Percentiles rank a stretch among this genome's conserved stretches.
These are phyloP conservation scores for Podila epicladia DNA, from an alignment of 192 early-diverging fungal species.

Conservation along the genomic window DNA sequence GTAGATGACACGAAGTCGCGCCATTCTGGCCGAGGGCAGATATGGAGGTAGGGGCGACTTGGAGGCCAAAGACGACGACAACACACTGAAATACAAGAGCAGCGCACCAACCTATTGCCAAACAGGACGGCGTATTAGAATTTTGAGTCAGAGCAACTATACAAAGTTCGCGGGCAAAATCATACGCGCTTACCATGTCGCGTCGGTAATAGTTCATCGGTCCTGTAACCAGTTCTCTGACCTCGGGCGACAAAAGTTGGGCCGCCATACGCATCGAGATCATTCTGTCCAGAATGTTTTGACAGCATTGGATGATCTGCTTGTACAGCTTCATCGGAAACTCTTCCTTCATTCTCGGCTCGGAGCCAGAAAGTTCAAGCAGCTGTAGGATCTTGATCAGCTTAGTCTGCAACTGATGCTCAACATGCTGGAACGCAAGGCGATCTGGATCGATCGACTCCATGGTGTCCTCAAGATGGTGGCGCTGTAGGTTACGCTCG, in stretches of 20 bases:
- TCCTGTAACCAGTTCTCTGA: constrained; percentile 49
- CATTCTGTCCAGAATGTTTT: constrained; percentile 76
- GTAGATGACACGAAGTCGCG: constrained; percentile 53
- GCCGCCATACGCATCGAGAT: constrained; percentile 68
- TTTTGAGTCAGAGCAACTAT: neutral
- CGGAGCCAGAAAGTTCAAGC: constrained; percentile 69
- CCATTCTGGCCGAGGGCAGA: constrained; percentile 66
- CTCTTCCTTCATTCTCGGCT: constrained; percentile 77
- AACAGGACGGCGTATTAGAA: neutral
- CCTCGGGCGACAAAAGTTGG: constrained; percentile 48
- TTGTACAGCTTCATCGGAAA: constrained; percentile 74
- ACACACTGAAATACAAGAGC: constrained; percentile 74
- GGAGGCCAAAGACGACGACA: constrained; percentile 75
- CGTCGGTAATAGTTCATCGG: constrained; percentile 53
- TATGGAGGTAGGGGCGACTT: constrained; percentile 78
- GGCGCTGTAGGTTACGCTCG: neutral
- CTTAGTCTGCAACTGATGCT: constrained; percentile 43
- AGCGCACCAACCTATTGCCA: constrained; percentile 60
- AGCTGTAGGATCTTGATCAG: constrained; percentile 53
- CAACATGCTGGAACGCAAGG: constrained; percentile 43
- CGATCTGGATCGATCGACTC: constrained; percentile 18
- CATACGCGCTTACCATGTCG: constrained; percentile 54
- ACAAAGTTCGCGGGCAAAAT: neutral
- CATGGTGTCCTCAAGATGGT: constrained; percentile 13
- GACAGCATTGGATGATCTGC: constrained; percentile 69